A percentile compares a stretch with the other conserved stretches of the same genome.
phyloP scores from a whole-genome alignment of 2,329 filamentous ascomycete species.

The Penicillium sp. region DNA sequence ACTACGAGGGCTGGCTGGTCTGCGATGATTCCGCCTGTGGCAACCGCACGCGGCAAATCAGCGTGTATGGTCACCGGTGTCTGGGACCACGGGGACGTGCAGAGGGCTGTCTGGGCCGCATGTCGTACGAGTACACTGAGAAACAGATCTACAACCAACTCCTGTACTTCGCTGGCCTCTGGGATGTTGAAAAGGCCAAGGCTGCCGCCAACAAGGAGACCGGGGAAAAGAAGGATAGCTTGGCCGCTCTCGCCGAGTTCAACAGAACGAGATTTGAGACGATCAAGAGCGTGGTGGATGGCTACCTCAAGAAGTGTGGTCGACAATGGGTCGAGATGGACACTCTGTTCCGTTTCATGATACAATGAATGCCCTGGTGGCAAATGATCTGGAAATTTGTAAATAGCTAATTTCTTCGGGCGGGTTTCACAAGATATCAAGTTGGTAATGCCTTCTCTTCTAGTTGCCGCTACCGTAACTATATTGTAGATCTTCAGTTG shows the following conservation, averaged over 20 bases:
- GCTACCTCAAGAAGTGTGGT: slow-evolving; percentile 84
- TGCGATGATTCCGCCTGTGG: slow-evolving; percentile 89
- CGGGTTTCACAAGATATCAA: slow-evolving; percentile 10
- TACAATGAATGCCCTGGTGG: slow-evolving; percentile 43
- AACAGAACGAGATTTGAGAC: slow-evolving; percentile 78
- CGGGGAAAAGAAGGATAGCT: slow-evolving; percentile 59
- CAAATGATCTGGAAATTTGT: slow-evolving; percentile 23
- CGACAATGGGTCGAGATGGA: slow-evolving; percentile 94
- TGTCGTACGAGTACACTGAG: slow-evolving; percentile 84
- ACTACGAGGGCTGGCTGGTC: slow-evolving; percentile 89
- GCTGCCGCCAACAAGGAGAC: slow-evolving; percentile 50
- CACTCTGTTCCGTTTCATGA: slow-evolving; percentile 65
- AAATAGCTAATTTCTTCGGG: slow-evolving; percentile 22
- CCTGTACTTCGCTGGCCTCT: slow-evolving; percentile 78
- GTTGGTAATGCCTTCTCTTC: too few species aligned
- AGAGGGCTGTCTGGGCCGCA: slow-evolving; percentile 77
- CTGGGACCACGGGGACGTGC: slow-evolving; percentile 82
- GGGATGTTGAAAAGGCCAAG: slow-evolving; percentile 82
- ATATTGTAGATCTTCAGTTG: too few species aligned
- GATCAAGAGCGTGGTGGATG: slow-evolving; percentile 72
- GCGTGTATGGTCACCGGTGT: slow-evolving; percentile 86
- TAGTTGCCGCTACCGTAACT: too few species aligned
- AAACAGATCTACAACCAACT: slow-evolving; percentile 94
- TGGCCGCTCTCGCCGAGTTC: slow-evolving; percentile 72
- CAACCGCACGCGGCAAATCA: slow-evolving; percentile 84